Evolutionary conservation across 2,329 filamentous ascomycete species (phyloP), one percentile per base, ranked within the genome.

Genomic region (Alternaria incomplexa): DNA sequence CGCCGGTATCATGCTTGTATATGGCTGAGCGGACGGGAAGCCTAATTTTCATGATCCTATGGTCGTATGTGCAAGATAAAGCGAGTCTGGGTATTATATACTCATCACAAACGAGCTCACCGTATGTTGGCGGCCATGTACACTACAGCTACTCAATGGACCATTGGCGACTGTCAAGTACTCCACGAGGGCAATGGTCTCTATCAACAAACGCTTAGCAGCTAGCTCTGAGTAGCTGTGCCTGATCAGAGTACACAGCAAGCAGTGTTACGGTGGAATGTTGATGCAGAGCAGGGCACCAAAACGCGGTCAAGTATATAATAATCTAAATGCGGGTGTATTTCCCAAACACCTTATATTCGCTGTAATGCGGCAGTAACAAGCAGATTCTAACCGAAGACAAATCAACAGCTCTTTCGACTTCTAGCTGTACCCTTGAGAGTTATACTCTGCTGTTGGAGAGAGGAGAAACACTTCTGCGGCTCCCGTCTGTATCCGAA

Each of bases 51-150:
- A 40, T 10, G 32, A 40, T 40, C 32, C 32, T 40, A 17, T 40
- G 32, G 32, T 40, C 32, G 32, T 40, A 40, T 40, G 32, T 40
- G 8, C 2, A 17, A 40, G 15, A 6, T 10, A 3, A 8, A 17
- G 8, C 8, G 0, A n/a, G 8, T 40, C 0, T n/a, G 15, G 8
- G 4, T 3, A 2, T 5, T 3, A 40, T 40, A n/a, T 8, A 36
- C 32, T n/a, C 7, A n/a, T 3, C 1, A 4, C 6, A 6, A 9
- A 5, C 1, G 4, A 5, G 32, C 7, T 5, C 15, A 36, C 15
- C 7, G 7, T 9, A 3, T 5, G 4, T 4, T 10, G 15, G 32
- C 15, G 32, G 32, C 7, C 2, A 4, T 40, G 7, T 3, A n/a
- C 32, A 36, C 32, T 15, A n/a, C 32, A 36, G 32, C 8, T 4